Percentiles rank a stretch among this genome's conserved stretches.
phyloP scores from a whole-genome alignment of 78 protist species.

The Dictyostelium brefeldianum region DNA sequence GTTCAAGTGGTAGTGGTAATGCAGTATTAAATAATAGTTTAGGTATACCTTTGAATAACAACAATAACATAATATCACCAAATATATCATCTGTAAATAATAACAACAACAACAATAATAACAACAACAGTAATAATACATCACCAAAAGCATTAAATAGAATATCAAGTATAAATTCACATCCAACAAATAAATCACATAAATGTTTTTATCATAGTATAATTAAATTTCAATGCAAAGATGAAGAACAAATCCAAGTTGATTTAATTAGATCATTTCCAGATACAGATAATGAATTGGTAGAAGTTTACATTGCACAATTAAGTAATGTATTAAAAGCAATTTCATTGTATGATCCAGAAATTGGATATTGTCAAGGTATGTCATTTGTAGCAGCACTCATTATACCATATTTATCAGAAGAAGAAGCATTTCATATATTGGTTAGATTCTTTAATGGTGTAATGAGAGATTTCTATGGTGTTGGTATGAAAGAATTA shows the following conservation, averaged over 20 bases:
- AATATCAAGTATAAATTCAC: not conserved
- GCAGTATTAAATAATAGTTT: slow-evolving; percentile 13
- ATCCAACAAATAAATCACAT: slow-evolving; percentile 23
- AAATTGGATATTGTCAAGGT: slow-evolving; percentile 80
- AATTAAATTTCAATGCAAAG: slow-evolving; percentile 42
- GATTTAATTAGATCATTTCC: slow-evolving; percentile 58
- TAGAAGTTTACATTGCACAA: slow-evolving; percentile 20
- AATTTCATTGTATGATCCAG: slow-evolving; percentile 55
- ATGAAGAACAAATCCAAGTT: slow-evolving; percentile 73
- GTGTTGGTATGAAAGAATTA: slow-evolving; percentile 68
- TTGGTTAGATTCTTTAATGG: slow-evolving; percentile 65
- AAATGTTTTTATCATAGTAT: slow-evolving; percentile 73
- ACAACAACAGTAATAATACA: not conserved
- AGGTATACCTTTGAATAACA: not conserved
- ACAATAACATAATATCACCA: not conserved
- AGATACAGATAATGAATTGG: not conserved
- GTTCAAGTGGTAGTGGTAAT: not conserved
- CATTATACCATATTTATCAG: slow-evolving; percentile 31
- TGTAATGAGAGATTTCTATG: slow-evolving; percentile 76
- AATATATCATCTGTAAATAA: not conserved
- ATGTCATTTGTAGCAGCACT: slow-evolving; percentile 67
- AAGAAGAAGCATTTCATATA: slow-evolving; percentile 74
- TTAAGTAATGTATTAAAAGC: slow-evolving; percentile 46
- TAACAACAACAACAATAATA: not conserved
- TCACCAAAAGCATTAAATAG: slow-evolving; percentile 6